Base-by-base conservation (phyloP, 108 stramenopile species). In the Skeletonema tropicum region DNA sequence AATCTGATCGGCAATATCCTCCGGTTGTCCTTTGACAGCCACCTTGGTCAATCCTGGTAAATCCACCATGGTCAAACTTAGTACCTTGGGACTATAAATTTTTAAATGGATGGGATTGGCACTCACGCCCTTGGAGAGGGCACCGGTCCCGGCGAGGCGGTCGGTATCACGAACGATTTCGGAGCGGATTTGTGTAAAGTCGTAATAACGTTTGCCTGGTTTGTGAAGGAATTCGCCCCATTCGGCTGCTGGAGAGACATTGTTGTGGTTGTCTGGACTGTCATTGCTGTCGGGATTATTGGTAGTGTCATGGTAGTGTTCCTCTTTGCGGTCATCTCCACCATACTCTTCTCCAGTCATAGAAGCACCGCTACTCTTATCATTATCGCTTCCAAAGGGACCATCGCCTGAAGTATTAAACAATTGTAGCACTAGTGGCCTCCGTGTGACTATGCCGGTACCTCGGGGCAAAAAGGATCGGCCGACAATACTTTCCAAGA, bases 11-110 rank as follows among this genome's bases (percentile, higher is more conserved):
- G 96, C 97, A 79, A 99, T 97, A 82, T 99, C 96, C 29, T 84
- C 85, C 9, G 98, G 98, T 79, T 99, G 99, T 79, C 98, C 99
- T 17, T 97, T 96, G 2, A 97, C 92, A 32, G 98, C 94, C 31
- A 99, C 97, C 84, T 98, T 90, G 60, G 94, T 90, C 57, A 95
- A 83, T 41, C 99, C 99, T 4, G 99, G 99, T 29, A 99, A 74
- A 79, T 99, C 99, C 32, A 99, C 98, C 71, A 99, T 78, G n/a
- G 99, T 99, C 26, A 99, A 83, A 66, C 95, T 92, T 17, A 98
- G 85, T 39, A 99, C 99, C 45, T 86, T 58, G 9, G 99, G 98
- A 42, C 91, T 92, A 83, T 81, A 98, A 17, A 99, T 94, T 64
- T 96, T 95, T 70, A 99, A 85, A 83, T 93, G 86, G 73, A 99